Conservation (phyloP, 495 filamentous ascomycete genomes). For the Penicillium malachiteum region DNA sequence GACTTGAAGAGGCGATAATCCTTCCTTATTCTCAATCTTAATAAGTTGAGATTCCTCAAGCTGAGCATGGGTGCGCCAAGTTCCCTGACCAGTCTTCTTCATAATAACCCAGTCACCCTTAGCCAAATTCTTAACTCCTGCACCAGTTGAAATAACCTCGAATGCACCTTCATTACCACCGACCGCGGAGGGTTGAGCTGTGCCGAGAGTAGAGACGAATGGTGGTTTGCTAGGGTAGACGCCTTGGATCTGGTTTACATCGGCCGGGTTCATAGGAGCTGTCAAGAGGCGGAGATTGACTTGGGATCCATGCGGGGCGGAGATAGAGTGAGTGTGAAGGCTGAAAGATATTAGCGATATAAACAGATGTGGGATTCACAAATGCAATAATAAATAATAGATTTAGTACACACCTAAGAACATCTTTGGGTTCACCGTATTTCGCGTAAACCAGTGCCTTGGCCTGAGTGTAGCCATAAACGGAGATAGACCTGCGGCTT, state of each 20-base stretch:
- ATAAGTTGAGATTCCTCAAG: conserved; percentile 63
- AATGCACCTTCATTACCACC: conserved; percentile 91
- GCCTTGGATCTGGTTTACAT: conserved; percentile 95
- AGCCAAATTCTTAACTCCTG: conserved; percentile 49
- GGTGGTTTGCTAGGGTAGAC: conserved; percentile 85
- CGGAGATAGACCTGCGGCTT: conserved; percentile 52
- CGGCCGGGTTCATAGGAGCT: conserved; percentile 91
- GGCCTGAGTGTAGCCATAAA: conserved; percentile 96
- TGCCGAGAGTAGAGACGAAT: conserved; percentile 72
- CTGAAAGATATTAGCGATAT: conserved; percentile 28
- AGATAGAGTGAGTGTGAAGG: conserved; percentile 80
- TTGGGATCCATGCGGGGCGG: conserved; percentile 59
- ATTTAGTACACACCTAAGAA: conserved; percentile 57
- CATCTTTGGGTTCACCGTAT: conserved; percentile 82
- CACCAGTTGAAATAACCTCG: conserved; percentile 70
- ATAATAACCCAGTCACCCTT: conserved; percentile 94
- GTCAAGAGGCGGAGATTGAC: conserved; percentile 76
- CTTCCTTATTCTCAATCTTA: conserved; percentile 63
- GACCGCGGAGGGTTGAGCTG: conserved; percentile 67
- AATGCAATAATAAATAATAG: background rate
- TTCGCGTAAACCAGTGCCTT: conserved; percentile 83
- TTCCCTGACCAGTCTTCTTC: conserved; percentile 74
- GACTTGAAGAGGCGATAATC: conserved; percentile 69
- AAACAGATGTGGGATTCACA: conserved; percentile 2
- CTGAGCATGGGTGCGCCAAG: conserved; percentile 88